Evolutionary conservation across 306 rosid species (phyloP).

Genomic region (Corylus heterophylla): DNA sequence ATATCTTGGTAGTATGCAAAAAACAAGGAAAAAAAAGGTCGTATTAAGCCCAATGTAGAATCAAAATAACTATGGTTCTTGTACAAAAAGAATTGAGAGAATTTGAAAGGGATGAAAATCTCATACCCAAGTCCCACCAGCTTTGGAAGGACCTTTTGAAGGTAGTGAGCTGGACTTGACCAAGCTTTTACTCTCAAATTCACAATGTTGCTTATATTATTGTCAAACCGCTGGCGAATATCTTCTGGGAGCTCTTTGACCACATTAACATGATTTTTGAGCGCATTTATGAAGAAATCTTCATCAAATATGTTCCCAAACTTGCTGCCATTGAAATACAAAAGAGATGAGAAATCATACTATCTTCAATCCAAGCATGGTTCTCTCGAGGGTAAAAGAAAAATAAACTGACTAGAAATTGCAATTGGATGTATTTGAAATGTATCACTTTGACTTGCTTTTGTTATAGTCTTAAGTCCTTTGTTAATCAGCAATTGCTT

Average conservation of each 20-base stretch:
- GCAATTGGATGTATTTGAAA: neutral
- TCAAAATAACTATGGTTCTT: slow-evolving; percentile 17
- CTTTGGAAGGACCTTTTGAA: slow-evolving; percentile 91
- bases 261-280: slow-evolving; percentile 65
- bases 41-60: slow-evolving; percentile 3
- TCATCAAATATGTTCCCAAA: slow-evolving; percentile 90
- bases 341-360: slow-evolving; percentile 1
- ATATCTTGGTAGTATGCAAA: neutral
- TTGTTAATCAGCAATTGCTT: neutral
- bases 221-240: slow-evolving; percentile 69
- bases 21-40: neutral
- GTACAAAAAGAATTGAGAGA: slow-evolving; percentile 17
- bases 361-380: slow-evolving; percentile 5
- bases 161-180: slow-evolving; percentile 87
- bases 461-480: too few relatives aligned
- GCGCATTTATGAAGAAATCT: slow-evolving; percentile 73
- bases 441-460: neutral
- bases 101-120: slow-evolving; percentile 27
- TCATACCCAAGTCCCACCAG: slow-evolving; percentile 72
- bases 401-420: slow-evolving; percentile 1
- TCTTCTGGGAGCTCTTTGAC: slow-evolving; percentile 79
- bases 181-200: slow-evolving; percentile 95
- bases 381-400: slow-evolving; percentile 10
- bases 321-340: slow-evolving; percentile 52
- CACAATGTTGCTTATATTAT: slow-evolving; percentile 88